phyloP scores from a whole-genome alignment of 2,329 filamentous ascomycete genomes.

The Ramularia endophylla region DNA sequence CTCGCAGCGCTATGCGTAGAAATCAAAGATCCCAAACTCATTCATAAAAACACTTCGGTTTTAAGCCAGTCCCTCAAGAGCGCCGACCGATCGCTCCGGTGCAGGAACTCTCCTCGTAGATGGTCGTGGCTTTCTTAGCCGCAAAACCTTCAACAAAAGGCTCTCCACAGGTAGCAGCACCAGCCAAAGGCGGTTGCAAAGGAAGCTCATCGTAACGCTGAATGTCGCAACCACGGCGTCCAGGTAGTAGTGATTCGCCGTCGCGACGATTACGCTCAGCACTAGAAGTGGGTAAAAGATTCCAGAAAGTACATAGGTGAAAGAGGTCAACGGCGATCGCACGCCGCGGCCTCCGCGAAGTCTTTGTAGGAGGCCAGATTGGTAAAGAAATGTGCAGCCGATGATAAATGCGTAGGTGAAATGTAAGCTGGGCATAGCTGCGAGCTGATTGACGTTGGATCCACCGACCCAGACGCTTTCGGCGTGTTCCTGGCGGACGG shows the following conservation, averaged over 20 bases:
- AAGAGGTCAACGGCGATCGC: conserved; percentile 12
- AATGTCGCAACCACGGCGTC: conserved; percentile 48
- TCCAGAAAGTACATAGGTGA: conserved; percentile 36
- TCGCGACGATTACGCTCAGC: conserved; percentile 51
- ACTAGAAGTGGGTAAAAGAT: conserved; percentile 42
- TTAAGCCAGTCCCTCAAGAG: no score
- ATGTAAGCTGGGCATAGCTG: conserved; percentile 47
- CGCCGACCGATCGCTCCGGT: no score
- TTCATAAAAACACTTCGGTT: no score
- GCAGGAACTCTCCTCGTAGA: conserved; percentile 34
- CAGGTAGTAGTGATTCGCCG: conserved; percentile 57
- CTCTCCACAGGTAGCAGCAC: conserved; percentile 49
- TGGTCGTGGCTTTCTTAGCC: conserved; percentile 50
- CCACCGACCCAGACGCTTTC: conserved; percentile 43
- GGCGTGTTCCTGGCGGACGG: conserved; percentile 42
- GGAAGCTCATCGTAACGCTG: conserved; percentile 44
- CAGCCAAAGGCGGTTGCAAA: conserved; percentile 46
- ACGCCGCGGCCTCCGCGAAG: conserved; percentile 33
- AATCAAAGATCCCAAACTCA: no score
- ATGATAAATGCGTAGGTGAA: conserved; percentile 51
- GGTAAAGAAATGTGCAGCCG: conserved; percentile 48
- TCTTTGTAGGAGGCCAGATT: conserved; percentile 42
- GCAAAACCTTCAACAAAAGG: conserved; percentile 42
- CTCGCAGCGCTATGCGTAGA: no score
- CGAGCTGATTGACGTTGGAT: conserved; percentile 42